Conservation (phyloP, 148 eudicot genomes). For the Linanthus parryae region DNA sequence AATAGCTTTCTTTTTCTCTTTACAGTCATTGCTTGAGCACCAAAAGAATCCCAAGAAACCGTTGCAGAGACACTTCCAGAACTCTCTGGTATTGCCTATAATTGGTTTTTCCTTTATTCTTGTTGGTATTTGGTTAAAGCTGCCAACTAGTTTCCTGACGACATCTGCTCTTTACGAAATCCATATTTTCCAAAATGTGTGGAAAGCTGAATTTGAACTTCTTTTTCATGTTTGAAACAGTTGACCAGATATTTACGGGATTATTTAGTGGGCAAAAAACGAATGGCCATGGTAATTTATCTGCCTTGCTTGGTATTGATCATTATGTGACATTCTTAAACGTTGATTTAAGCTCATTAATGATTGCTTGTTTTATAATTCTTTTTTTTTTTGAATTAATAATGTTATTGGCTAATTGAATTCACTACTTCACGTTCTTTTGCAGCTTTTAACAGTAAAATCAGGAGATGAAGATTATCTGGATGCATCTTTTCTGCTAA, state of each 20-base stretch:
- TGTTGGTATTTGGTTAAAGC: too few species aligned
- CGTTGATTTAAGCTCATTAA: too few species aligned
- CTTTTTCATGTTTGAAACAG: slow-evolving; percentile 24
- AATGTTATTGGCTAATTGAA: not conserved
- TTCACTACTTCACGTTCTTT: slow-evolving; percentile 3
- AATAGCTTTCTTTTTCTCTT: slow-evolving; percentile 13
- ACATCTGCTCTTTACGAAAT: too few species aligned
- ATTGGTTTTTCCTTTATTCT: slow-evolving; percentile 7
- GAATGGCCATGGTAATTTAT: slow-evolving; percentile 83
- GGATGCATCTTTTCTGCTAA: slow-evolving; percentile 71
- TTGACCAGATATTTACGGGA: slow-evolving; percentile 83
- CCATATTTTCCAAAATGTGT: too few species aligned
- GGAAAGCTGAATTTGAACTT: not conserved
- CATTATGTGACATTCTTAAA: too few species aligned
- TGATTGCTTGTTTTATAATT: not conserved
- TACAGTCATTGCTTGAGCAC: slow-evolving; percentile 86
- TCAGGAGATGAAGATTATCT: slow-evolving; percentile 81
- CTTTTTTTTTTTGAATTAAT: not conserved
- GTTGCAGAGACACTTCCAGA: slow-evolving; percentile 83
- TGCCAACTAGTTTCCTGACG: too few species aligned
- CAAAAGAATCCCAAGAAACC: slow-evolving; percentile 90
- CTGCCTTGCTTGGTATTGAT: slow-evolving; percentile 7
- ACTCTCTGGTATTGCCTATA: slow-evolving; percentile 68
- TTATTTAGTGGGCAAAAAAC: slow-evolving; percentile 84
- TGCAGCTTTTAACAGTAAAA: slow-evolving; percentile 82